A percentile compares a stretch with the other conserved stretches of the same genome.
Evolutionary conservation across 2,329 filamentous ascomycete genomes (phyloP).

Genomic region (Clonostachys sp.): DNA sequence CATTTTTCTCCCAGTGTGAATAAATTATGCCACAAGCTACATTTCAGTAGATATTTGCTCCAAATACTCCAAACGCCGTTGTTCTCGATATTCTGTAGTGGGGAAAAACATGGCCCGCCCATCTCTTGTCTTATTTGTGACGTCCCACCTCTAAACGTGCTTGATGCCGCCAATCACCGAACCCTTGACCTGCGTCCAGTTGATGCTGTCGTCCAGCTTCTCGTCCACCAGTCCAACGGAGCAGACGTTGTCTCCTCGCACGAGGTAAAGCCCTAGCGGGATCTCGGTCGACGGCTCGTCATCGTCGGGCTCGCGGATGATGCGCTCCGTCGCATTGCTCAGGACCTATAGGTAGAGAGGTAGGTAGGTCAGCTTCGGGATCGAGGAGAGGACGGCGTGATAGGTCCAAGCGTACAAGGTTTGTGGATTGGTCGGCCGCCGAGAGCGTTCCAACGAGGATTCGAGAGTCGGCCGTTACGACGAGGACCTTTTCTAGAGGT

Average conservation of each 20-base stretch:
- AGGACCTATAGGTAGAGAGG: slow-evolving; percentile 62
- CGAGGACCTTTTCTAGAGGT: slow-evolving; percentile 75
- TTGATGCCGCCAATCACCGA: slow-evolving; percentile 81
- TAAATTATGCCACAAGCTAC: no score
- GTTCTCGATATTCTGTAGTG: no score
- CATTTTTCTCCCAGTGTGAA: no score
- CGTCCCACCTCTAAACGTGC: slow-evolving; percentile 43
- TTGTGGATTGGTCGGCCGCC: slow-evolving; percentile 87
- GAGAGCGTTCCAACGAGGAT: slow-evolving; percentile 79
- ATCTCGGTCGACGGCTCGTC: slow-evolving; percentile 76
- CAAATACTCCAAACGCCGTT: no score
- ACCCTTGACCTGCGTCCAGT: slow-evolving; percentile 88
- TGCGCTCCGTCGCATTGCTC: slow-evolving; percentile 76
- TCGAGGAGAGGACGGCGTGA: background rate
- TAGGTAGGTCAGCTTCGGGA: background rate
- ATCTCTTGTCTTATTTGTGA: background rate
- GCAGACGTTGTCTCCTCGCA: slow-evolving; percentile 92
- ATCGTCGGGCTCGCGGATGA: slow-evolving; percentile 83
- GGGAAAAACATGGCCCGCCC: no score
- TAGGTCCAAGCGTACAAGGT: slow-evolving; percentile 52
- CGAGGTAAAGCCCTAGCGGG: slow-evolving; percentile 82
- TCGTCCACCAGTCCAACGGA: slow-evolving; percentile 88
- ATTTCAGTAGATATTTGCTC: no score
- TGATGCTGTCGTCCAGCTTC: slow-evolving; percentile 80
- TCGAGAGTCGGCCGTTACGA: slow-evolving; percentile 89